phyloP scores from a whole-genome alignment of 306 rosid species.

The Cucumis sativus region Cucumber_9930_V3 NC_026655.2:8685001-8685500 shows the following conservation, averaged over 20 bases:
- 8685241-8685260: background rate
- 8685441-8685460: too few relatives aligned
- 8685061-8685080: background rate
- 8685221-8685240: background rate
- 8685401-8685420: too few relatives aligned
- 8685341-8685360: too few relatives aligned
- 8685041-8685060: constrained; percentile 5
- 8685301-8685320: too few relatives aligned
- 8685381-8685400: too few relatives aligned
- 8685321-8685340: too few relatives aligned
- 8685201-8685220: background rate
- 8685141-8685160: background rate
- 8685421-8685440: too few relatives aligned
- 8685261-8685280: too few relatives aligned
- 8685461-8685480: too few relatives aligned
- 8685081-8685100: background rate
- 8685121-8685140: background rate
- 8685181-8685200: background rate
- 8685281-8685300: too few relatives aligned
- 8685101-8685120: background rate
- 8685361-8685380: too few relatives aligned
- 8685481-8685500: too few relatives aligned
- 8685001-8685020: constrained; percentile 62
- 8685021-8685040: constrained; percentile 90
- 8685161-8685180: background rate